Percentiles rank a stretch among this genome's conserved stretches.
These are phyloP conservation scores for Microcyclosporella mali DNA, from an alignment of 2,329 filamentous ascomycete genomes.

Conservation along the genomic window DNA sequence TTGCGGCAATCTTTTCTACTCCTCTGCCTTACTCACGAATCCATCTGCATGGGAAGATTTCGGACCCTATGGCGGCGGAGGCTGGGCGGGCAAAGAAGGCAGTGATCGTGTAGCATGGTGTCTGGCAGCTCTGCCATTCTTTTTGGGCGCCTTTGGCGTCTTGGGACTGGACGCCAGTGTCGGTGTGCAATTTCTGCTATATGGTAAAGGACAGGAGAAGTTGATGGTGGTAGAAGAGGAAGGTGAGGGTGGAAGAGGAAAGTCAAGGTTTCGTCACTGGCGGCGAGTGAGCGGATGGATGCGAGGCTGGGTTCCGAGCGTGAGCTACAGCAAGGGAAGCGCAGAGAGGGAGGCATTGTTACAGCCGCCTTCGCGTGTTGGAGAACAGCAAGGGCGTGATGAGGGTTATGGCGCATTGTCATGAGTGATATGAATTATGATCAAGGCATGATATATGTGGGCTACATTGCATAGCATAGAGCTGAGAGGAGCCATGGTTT, in stretches of 20 bases:
- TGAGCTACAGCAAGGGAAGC: conserved; percentile 33
- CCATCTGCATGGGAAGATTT: conserved; percentile 57
- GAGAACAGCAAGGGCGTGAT: conserved; percentile 9
- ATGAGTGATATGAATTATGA: conserved; percentile 1
- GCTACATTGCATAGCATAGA: conserved; percentile 1
- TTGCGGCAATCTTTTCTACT: conserved; percentile 63
- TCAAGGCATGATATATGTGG: too few relatives aligned
- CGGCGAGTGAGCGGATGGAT: conserved; percentile 57
- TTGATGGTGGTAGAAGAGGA: conserved; percentile 43
- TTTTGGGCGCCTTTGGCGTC: conserved; percentile 60
- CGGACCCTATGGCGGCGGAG: conserved; percentile 47
- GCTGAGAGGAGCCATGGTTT: too few relatives aligned
- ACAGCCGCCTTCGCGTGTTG: conserved; percentile 2
- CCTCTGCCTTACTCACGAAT: conserved; percentile 55
- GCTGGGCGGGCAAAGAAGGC: conserved; percentile 54
- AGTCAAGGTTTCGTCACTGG: conserved; percentile 39
- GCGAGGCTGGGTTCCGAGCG: conserved; percentile 57
- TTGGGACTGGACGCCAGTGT: conserved; percentile 57
- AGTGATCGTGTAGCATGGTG: conserved; percentile 53
- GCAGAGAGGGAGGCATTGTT: conserved; percentile 18
- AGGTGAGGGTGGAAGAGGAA: conserved; percentile 31
- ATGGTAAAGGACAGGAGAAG: conserved; percentile 44
- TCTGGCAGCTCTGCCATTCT: conserved; percentile 55
- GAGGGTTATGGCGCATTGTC: conserved; percentile 21
- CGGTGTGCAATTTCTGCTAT: conserved; percentile 57